Evolutionary conservation across 1,284 basidiomycete species (phyloP), one percentile per base, ranked within the genome.

Genomic region (Austroboletus niveus): DNA sequence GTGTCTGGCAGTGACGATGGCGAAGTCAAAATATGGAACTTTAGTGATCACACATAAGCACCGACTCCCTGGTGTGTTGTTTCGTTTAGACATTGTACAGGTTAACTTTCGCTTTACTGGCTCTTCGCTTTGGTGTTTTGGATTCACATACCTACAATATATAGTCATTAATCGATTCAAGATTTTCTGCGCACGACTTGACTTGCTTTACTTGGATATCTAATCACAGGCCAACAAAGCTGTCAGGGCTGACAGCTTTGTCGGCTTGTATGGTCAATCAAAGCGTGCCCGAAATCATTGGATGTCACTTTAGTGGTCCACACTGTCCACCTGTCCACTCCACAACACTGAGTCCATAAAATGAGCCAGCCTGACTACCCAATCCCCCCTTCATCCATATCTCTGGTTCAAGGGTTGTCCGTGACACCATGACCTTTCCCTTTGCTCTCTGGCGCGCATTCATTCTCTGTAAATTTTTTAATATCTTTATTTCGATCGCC

Each of bases 1-100:
- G 85, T 98, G 7, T 94, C 92, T 30, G 96, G 95, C 3, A 91
- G 92, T 54, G 96, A 98, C 69, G 93, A 97, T 62, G 82, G 86
- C 11, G 84, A 90, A 57, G 72, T 94, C 47, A 82, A 82, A 60
- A 75, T 94, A 31, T 94, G 92, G 92, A 87, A 79, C 68, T 94
- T 94, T 63, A 72, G 80, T 66, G 74, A 73, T 57, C 54, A 66
- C 8, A 29, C 42, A 42, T 55, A 43, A 52, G 20, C 27, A 5
- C 31, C 10, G 24, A 39, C 46, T 29, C 39, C 32, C 22, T 47
- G 44, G 46, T 14, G 46, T 35, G 27, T 20, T 14, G 27, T 22
- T 11, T 35, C 24, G 3, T 7, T 34, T 12, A 35, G 17, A 5
- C 38, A n/a, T 56, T 20, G 14, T 48, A 27, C 5, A 17, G 15